Evolutionary conservation across 306 rosid genomes (phyloP), one percentile per base, ranked within the genome.

Genomic region (Rosa lucieae): DNA sequence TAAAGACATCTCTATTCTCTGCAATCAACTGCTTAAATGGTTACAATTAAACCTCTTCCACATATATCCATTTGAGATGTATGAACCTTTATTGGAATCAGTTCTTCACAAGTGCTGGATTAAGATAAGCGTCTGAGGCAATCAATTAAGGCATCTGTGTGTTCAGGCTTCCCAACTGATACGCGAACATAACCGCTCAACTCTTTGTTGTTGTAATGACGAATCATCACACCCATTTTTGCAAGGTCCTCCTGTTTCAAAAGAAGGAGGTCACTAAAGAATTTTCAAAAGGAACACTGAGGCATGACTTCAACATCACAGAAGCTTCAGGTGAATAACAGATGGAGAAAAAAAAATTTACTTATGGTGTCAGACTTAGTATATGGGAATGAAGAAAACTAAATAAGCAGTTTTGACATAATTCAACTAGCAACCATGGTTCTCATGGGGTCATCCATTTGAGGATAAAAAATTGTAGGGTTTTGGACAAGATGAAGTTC

Each of bases 121-220:
- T 79, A 88, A 5, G 73, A 80, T 14, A 92, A 21, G 73, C 70
- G 80, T 77, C 82, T 71, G 42, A 95, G 93, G 88, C 97, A 85
- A 78, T 89, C 79, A 83, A 95, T 91, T 62, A 95, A 82, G 26
- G 80, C 62, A 26, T 89, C 91, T 6, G 98, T 93, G 70, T 95
- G 98, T 72, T 95, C 96, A 44, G 99, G 97, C 92, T 95, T 95
- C 78, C 99, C 98, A 20, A 94, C 98, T 18, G 99, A 90, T 74
- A 95, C 86, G 0, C 97, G 97, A 74, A 93, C 97, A 42, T 91
- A 95, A 5, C 99, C 98, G 68, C 80, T 91, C 78, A 95, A 84
- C 85, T 95, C 99, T 82, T 90, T 95, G 42, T 85, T 95, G 89
- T 89, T 82, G 83, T 95, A 95, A 82, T 93, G 99, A 63, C 98